Evolutionary conservation across 495 filamentous ascomycete genomes (phyloP), one percentile per base, ranked within the genome.

Genomic region (Trichoderma reesei): DNA sequence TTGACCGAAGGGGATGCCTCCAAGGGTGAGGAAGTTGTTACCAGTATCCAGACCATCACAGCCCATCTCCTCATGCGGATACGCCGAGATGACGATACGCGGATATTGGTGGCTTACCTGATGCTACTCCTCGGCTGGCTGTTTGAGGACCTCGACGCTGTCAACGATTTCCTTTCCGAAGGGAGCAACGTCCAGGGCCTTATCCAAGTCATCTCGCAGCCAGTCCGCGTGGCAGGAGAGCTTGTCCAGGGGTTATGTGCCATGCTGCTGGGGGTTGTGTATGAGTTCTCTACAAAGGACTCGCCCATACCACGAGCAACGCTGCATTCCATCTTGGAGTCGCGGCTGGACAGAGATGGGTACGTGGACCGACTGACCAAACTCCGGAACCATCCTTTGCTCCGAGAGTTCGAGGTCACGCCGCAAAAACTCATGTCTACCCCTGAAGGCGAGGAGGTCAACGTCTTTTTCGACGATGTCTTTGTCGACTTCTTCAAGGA

Each of bases 251-350:
- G 94, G 1, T 79, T 99, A 20, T 92, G 87, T 72, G 88, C 91
- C 13, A 84, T 90, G 67, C 76, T 98, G 3, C 78, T 96, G 5
- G 95, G 92, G 41, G 89, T 96, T 39, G 78, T 96, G 33, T 99
- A 98, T 70, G 94, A 99, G 70, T 99, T 98, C 68, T 97, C 92
- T 20, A 96, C 92, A 10, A 96, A 96, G 70, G 92, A 98, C 72
- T 97, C 92, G 0, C 92, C 95, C 5, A 86, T 98, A 63, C 84
- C 93, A 10, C 86, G 94, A 61, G 83, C 85, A 33, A 92, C 88
- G 8, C 77, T 98, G 59, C 90, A 94, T 69, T 85, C 89, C 41
- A 83, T 97, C 60, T 81, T 99, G 48, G 82, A 85, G 44, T 86
- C 87, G 37, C 85, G 87, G 60, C 84, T 98, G 69, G 90, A 91